Evolutionary conservation across 208 protist genomes (phyloP).

Genomic region (Leishmania arabica): DNA sequence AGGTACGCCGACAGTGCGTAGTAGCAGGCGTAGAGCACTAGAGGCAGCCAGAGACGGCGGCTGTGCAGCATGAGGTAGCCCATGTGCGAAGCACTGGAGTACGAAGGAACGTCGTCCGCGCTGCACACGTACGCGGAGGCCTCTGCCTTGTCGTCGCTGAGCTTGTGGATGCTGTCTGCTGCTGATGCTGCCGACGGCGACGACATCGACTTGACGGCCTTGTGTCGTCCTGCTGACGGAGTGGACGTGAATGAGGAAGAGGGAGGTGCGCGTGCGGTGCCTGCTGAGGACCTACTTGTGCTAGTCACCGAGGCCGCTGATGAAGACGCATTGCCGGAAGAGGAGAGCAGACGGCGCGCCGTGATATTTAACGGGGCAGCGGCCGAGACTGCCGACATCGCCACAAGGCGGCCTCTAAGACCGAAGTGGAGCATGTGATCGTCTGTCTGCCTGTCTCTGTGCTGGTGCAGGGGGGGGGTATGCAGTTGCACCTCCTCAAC

Average conservation of each 20-base stretch:
- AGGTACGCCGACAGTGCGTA: constrained; percentile 31
- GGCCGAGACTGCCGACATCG: background rate
- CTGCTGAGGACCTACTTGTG: background rate
- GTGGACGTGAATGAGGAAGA: background rate
- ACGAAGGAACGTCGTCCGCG: constrained; percentile 60
- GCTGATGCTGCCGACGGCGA: background rate
- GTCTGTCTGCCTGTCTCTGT: background rate
- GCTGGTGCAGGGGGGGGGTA: background rate
- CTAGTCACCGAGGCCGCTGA: background rate
- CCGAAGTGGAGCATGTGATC: background rate
- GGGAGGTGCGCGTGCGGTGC: background rate
- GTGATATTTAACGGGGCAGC: background rate
- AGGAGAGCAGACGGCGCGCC: background rate
- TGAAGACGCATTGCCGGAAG: background rate
- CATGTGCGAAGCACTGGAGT: constrained; percentile 49
- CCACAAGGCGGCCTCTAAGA: background rate
- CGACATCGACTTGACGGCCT: background rate
- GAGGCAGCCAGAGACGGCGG: constrained; percentile 68
- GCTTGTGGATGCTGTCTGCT: constrained; percentile 36
- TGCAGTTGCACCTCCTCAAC: background rate
- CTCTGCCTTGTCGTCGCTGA: constrained; percentile 65
- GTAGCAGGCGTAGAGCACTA: constrained; percentile 48
- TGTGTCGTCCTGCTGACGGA: background rate
- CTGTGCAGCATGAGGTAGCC: constrained; percentile 66
- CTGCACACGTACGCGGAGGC: constrained; percentile 53